phyloP scores from a whole-genome alignment of 1,284 basidiomycete genomes.

The Boletus calvinii region DNA sequence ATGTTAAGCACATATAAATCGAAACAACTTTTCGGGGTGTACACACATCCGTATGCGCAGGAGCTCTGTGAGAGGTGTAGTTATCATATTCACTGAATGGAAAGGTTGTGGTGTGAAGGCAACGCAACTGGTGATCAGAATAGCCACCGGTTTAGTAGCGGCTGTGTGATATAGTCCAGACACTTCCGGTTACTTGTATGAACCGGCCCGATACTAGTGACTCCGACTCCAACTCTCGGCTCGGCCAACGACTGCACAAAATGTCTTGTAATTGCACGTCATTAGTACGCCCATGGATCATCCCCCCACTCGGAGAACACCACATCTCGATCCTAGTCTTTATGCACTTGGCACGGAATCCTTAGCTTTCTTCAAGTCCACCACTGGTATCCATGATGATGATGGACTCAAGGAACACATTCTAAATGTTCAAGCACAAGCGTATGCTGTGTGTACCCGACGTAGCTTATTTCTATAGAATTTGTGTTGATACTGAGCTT shows the following conservation, averaged over 20 bases:
- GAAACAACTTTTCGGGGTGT: neutral
- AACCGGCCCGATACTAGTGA: too few relatives aligned
- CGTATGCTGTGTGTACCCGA: constrained; percentile 21
- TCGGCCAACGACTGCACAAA: too few relatives aligned
- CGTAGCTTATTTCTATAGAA: neutral
- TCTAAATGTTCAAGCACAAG: constrained; percentile 29
- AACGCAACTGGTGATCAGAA: neutral
- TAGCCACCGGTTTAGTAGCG: too few relatives aligned
- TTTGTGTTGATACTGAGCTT: neutral
- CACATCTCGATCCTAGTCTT: constrained; percentile 15
- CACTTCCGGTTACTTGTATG: too few relatives aligned
- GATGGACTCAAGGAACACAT: constrained; percentile 41
- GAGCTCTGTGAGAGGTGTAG: constrained; percentile 42
- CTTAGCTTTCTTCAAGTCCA: constrained; percentile 24
- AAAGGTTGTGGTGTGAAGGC: neutral
- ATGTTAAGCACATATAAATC: constrained; percentile 9
- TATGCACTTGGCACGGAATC: constrained; percentile 19
- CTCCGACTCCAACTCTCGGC: too few relatives aligned
- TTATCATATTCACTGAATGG: constrained; percentile 29
- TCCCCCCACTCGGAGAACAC: neutral
- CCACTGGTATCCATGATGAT: constrained; percentile 28
- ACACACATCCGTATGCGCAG: constrained; percentile 40
- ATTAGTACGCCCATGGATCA: neutral
- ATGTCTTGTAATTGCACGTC: too few relatives aligned
- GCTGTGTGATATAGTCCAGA: too few relatives aligned